These are phyloP conservation scores for Hamamelis virginiana DNA, from an alignment of 164 flowering plant species.

Conservation along the genomic window DNA sequence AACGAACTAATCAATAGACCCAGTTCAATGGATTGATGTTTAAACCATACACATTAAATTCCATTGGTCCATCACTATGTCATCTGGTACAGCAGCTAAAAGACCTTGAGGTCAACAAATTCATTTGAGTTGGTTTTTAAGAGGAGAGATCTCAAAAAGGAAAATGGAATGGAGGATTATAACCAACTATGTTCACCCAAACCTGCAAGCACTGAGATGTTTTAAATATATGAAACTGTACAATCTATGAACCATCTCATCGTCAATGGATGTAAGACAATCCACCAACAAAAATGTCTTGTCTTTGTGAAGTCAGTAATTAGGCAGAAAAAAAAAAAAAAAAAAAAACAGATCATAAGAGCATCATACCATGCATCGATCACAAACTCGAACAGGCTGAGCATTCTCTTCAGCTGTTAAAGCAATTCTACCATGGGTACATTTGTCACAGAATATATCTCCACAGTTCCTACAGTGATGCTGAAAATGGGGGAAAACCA, in stretches of 20 bases:
- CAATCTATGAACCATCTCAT: too few species aligned
- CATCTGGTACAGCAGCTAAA: background rate
- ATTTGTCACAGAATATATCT: conserved; percentile 97
- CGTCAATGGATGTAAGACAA: background rate
- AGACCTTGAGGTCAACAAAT: background rate
- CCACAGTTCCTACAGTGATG: conserved; percentile 99
- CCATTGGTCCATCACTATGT: background rate
- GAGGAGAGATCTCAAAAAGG: background rate
- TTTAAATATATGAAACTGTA: background rate
- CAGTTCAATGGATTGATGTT: background rate
- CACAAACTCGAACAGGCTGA: conserved; percentile 92
- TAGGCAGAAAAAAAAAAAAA: background rate
- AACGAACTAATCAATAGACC: background rate
- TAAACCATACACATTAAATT: background rate
- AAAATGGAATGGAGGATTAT: background rate
- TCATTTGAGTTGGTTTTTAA: background rate
- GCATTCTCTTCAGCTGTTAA: conserved; percentile 88
- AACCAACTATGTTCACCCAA: background rate
- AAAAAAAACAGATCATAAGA: conserved; percentile 1
- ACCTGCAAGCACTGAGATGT: background rate
- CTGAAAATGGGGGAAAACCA: conserved; percentile 35
- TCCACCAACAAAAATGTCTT: background rate
- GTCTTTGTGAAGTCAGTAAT: background rate
- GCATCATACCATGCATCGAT: conserved; percentile 84
- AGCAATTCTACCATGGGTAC: conserved; percentile 90